These are phyloP conservation scores for Scutellaria baicalensis DNA, from an alignment of 257 asterid genomes.

Conservation along the genomic window DNA sequence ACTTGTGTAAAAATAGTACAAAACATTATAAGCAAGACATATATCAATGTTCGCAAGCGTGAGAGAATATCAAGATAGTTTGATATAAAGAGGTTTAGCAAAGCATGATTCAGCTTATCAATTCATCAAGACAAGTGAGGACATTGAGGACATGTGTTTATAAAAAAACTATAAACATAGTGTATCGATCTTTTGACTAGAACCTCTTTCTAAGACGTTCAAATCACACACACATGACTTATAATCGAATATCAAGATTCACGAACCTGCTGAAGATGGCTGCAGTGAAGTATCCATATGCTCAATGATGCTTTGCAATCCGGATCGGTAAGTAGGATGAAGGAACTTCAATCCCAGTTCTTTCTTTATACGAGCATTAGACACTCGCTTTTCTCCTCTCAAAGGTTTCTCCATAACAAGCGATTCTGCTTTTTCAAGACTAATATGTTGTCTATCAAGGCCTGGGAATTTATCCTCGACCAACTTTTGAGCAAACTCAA, in stretches of 20 bases:
- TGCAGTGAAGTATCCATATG: conserved; percentile 16
- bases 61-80: no score
- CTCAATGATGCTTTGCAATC: conserved; percentile 55
- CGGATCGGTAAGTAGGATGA: conserved; percentile 68
- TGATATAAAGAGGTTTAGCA: no score
- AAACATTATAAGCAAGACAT: no score
- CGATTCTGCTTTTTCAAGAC: conserved; percentile 25
- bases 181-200: neutral
- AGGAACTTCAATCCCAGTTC: conserved; percentile 61
- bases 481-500: conserved; percentile 54
- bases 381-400: conserved; percentile 72
- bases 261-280: conserved; percentile 13
- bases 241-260: neutral
- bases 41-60: no score
- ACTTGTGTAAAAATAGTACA: no score
- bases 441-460: conserved; percentile 4
- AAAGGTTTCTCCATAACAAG: conserved; percentile 9
- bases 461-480: conserved; percentile 54
- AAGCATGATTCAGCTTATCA: neutral
- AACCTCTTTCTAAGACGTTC: neutral
- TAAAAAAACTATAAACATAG: no score
- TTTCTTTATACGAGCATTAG: conserved; percentile 62
- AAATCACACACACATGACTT: neutral
- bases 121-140: neutral
- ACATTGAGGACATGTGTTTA: neutral